phyloP scores from a whole-genome alignment of 106 monocot species.

The Allium fistulosum region DNA sequence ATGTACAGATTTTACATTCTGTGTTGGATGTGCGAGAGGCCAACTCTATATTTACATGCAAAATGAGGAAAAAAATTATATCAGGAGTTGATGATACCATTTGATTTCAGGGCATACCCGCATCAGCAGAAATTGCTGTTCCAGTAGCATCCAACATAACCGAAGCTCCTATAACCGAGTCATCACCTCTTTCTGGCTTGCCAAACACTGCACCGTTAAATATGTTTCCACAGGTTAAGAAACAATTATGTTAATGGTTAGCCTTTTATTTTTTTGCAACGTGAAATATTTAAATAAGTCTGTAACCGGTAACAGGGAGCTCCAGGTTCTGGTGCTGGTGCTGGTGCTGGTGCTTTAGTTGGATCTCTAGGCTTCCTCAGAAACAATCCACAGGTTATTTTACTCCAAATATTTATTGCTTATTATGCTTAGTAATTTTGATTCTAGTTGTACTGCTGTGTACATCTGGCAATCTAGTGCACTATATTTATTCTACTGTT shows the following conservation, averaged over 20 bases:
- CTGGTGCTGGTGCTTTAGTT: slow-evolving; percentile 51
- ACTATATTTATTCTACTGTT: not conserved
- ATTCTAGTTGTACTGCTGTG: too few species aligned
- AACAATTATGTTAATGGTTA: not conserved
- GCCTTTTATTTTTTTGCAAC: not conserved
- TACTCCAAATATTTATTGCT: not conserved
- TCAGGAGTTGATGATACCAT: not conserved
- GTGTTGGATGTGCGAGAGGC: too few species aligned
- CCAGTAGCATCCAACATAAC: slow-evolving; percentile 24
- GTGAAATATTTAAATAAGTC: not conserved
- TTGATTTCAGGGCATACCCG: slow-evolving; percentile 72
- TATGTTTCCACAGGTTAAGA: slow-evolving; percentile 90
- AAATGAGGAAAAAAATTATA: not conserved
- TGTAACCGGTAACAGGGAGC: slow-evolving; percentile 5
- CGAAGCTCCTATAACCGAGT: slow-evolving; percentile 19
- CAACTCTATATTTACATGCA: too few species aligned
- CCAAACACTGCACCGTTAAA: slow-evolving; percentile 86
- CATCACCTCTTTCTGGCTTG: slow-evolving; percentile 36
- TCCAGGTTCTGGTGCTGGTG: slow-evolving; percentile 24
- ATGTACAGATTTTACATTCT: too few species aligned
- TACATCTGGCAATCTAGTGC: not conserved
- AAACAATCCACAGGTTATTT: slow-evolving; percentile 72
- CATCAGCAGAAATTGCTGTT: slow-evolving; percentile 65
- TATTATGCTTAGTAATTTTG: too few species aligned
- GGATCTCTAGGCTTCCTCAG: slow-evolving; percentile 92